phyloP scores from a whole-genome alignment of 2,329 filamentous ascomycete genomes.

The Cucurbitaria berberidis region DNA sequence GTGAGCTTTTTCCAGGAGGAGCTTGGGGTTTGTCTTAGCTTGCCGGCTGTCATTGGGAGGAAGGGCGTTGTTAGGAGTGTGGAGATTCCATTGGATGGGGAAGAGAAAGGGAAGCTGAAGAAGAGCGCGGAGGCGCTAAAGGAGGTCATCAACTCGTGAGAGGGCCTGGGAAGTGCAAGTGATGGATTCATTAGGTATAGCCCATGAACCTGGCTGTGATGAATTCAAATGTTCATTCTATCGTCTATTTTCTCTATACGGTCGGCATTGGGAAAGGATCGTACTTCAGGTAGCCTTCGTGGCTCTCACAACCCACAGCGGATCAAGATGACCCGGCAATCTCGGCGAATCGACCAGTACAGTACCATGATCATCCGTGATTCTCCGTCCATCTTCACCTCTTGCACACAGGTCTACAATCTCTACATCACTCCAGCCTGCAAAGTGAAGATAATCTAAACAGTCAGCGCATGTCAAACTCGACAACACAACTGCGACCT shows the following conservation, averaged over 20 bases:
- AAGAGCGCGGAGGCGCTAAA: conserved; percentile 21
- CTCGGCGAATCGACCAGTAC: conserved; percentile 14
- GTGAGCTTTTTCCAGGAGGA: conserved; percentile 23
- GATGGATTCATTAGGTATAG: no score
- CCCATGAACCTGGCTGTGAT: no score
- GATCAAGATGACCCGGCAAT: conserved; percentile 29
- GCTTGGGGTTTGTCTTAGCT: conserved; percentile 19
- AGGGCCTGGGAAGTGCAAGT: neutral
- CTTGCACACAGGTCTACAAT: conserved; percentile 58
- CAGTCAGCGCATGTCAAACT: neutral
- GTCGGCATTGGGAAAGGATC: no score
- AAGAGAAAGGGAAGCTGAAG: conserved; percentile 16
- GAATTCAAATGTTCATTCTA: no score
- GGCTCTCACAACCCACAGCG: conserved; percentile 37
- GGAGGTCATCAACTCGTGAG: conserved; percentile 14
- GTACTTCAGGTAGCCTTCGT: conserved; percentile 13
- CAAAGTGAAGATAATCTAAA: conserved; percentile 56
- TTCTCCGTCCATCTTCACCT: conserved; percentile 29
- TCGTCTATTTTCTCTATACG: neutral
- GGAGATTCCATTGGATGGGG: conserved; percentile 4
- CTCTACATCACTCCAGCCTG: conserved; percentile 60
- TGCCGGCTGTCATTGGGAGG: conserved; percentile 25
- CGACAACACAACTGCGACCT: neutral
- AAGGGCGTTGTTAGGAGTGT: conserved; percentile 17
- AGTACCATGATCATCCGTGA: conserved; percentile 31